phyloP scores from a whole-genome alignment of 345 rosid species.

The Gossypium mustelinum region DNA sequence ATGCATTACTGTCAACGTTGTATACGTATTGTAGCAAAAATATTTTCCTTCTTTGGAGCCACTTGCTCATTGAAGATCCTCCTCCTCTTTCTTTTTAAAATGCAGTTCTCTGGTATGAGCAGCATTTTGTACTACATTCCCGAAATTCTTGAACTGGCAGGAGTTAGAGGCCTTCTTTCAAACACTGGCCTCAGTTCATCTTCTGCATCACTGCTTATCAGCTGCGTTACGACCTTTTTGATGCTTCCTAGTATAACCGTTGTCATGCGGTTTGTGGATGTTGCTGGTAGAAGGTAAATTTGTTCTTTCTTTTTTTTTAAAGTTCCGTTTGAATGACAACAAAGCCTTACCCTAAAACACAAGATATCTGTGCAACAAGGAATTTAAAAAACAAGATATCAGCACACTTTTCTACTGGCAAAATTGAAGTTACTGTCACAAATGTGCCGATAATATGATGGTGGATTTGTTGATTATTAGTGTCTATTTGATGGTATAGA shows the following conservation, averaged over 20 bases:
- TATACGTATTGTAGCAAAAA: background rate
- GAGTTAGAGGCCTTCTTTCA: constrained; percentile 77
- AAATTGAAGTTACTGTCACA: background rate
- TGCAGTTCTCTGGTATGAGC: constrained; percentile 93
- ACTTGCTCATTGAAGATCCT: constrained; percentile 2
- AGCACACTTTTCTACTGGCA: background rate
- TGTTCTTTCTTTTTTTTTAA: background rate
- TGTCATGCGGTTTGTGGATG: constrained; percentile 95
- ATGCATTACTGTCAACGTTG: background rate
- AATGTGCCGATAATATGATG: background rate
- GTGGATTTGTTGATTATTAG: background rate
- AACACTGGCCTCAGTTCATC: constrained; percentile 66
- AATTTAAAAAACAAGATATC: background rate
- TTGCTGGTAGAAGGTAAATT: constrained; percentile 83
- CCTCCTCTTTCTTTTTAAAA: background rate
- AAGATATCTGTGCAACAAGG: background rate
- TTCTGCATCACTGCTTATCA: constrained; percentile 74
- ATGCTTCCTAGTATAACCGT: constrained; percentile 94
- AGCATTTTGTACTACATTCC: constrained; percentile 97
- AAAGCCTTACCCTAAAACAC: background rate
- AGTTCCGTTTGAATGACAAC: background rate
- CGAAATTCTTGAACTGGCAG: constrained; percentile 96
- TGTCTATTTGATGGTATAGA: background rate
- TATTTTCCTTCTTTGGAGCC: background rate
- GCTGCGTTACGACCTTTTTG: constrained; percentile 78